phyloP scores from a whole-genome alignment of 2,329 filamentous ascomycete species.

The Ceratocystis eucalypticola region DNA sequence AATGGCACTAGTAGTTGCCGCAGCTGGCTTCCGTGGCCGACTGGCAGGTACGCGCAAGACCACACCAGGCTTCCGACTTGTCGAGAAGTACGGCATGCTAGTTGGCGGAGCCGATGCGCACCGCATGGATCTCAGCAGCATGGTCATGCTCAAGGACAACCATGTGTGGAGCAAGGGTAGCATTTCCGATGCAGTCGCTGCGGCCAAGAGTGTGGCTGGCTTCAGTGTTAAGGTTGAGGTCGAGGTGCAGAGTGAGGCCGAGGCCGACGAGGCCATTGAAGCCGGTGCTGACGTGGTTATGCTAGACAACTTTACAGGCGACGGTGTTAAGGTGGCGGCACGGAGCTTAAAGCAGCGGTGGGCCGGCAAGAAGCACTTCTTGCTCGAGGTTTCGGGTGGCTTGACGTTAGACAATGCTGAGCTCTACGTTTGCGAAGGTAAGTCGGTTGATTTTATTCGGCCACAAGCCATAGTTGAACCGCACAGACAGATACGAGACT shows the following conservation, averaged over 20 bases:
- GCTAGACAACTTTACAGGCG: constrained; percentile 86
- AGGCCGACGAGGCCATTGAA: constrained; percentile 80
- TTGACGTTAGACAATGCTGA: constrained; percentile 73
- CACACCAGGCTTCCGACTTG: constrained; percentile 83
- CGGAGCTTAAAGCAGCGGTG: constrained; percentile 65
- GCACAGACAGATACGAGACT: too few relatives aligned
- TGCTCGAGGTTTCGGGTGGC: constrained; percentile 88
- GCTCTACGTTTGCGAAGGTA: constrained; percentile 62
- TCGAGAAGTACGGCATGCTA: constrained; percentile 97
- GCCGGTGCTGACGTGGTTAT: constrained; percentile 93
- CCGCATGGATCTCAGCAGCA: constrained; percentile 76
- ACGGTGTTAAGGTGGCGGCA: constrained; percentile 63
- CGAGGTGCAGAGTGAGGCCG: constrained; percentile 69
- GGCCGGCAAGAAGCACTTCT: constrained; percentile 56
- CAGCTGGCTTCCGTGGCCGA: constrained; percentile 63
- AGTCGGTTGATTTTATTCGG: constrained; percentile 25
- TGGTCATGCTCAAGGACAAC: constrained; percentile 99
- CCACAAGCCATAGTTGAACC: not conserved
- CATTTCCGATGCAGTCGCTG: constrained; percentile 72
- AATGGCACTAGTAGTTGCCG: constrained; percentile 42
- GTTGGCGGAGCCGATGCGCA: constrained; percentile 87
- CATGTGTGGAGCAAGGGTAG: constrained; percentile 85
- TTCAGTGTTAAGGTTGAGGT: constrained; percentile 94
- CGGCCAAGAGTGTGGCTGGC: constrained; percentile 71
- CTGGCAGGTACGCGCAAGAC: constrained; percentile 96